Percentiles rank a stretch among this genome's conserved stretches.
Conservation (phyloP, 257 asterid genomes). For the Forsythia viridissima region DNA sequence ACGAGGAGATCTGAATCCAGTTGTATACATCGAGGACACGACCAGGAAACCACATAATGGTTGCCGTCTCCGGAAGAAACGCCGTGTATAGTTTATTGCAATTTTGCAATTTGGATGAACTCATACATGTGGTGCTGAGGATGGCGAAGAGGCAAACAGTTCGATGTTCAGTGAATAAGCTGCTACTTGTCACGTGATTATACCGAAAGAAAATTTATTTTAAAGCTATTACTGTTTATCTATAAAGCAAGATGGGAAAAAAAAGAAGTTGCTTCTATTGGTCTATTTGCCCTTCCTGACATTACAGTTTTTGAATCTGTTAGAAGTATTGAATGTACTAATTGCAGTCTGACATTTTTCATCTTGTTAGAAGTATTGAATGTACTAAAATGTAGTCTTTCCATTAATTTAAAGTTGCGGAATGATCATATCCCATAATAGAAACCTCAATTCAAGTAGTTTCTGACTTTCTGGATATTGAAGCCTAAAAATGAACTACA, state of each 20-base stretch:
- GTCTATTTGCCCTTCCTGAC: background rate
- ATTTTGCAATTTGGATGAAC: constrained; percentile 1
- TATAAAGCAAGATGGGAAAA: constrained; percentile 13
- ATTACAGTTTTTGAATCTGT: background rate
- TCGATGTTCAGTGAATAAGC: constrained; percentile 31
- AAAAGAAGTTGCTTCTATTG: background rate
- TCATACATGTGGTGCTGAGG: constrained; percentile 16
- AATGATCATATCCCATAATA: background rate
- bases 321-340: background rate
- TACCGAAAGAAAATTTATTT: background rate
- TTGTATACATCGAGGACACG: constrained; percentile 80
- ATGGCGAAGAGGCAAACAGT: constrained; percentile 43
- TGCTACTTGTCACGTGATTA: constrained; percentile 15
- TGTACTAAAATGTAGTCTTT: background rate
- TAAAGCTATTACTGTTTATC: constrained; percentile 12
- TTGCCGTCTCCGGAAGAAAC: constrained; percentile 72
- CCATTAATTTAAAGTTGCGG: background rate
- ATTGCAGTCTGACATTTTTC: background rate
- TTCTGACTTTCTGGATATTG: background rate
- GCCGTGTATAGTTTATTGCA: constrained; percentile 55
- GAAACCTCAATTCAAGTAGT: background rate
- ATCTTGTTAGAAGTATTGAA: background rate
- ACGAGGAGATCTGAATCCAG: constrained; percentile 62
- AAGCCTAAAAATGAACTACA: too few relatives aligned
- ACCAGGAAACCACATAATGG: constrained; percentile 88